Conservation (phyloP, 805 yeast genomes). For the Kodamaea nitidulidarum region DNA sequence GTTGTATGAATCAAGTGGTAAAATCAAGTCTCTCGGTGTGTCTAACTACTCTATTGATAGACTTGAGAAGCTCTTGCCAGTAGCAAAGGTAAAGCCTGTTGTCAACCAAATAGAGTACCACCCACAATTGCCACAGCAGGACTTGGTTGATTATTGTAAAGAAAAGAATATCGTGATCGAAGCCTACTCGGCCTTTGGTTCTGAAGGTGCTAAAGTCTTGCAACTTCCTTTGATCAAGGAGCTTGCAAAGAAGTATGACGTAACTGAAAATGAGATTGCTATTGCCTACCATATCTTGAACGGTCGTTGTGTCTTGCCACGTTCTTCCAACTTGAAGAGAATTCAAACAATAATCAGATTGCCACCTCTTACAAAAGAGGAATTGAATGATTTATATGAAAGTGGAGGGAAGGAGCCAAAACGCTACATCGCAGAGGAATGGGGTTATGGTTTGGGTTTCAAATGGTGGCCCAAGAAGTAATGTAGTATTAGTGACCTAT, state of each 20-base stretch:
- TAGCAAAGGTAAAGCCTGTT: constrained; percentile 45
- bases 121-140: constrained; percentile 35
- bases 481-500: background rate
- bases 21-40: constrained; percentile 54
- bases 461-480: constrained; percentile 24
- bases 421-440: constrained; percentile 30
- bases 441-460: constrained; percentile 37
- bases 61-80: constrained; percentile 31
- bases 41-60: constrained; percentile 43
- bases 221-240: constrained; percentile 46
- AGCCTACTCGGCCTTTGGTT: constrained; percentile 65
- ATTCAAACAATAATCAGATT: constrained; percentile 38
- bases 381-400: constrained; percentile 28
- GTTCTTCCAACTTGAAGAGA: constrained; percentile 67
- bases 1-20: constrained; percentile 23
- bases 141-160: constrained; percentile 36
- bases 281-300: constrained; percentile 58
- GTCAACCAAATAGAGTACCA: constrained; percentile 47
- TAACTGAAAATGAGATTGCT: constrained; percentile 52
- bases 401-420: constrained; percentile 27
- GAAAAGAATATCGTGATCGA: constrained; percentile 38
- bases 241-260: constrained; percentile 55
- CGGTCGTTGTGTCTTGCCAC: constrained; percentile 62
- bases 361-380: constrained; percentile 36
- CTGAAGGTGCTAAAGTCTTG: constrained; percentile 60